phyloP scores from a whole-genome alignment of 257 asterid species.

The Ilex asprella region DNA sequence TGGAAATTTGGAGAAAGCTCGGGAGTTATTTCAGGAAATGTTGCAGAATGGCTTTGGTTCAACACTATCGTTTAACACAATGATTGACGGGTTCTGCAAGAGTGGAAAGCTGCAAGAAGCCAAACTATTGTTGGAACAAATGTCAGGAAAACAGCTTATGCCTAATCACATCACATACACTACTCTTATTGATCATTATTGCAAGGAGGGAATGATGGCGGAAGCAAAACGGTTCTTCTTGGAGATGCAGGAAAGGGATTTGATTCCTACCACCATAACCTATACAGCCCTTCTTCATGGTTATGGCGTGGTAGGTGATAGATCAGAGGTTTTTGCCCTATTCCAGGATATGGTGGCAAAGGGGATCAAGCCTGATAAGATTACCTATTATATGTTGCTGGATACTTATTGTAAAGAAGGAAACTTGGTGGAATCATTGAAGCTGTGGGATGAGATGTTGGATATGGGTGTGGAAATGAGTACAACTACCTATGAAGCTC shows the following conservation, averaged over 20 bases:
- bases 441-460: background rate
- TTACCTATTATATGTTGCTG: conserved; percentile 3
- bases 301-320: conserved; percentile 8
- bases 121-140: conserved; percentile 2
- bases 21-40: conserved; percentile 13
- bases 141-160: background rate
- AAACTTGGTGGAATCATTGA: conserved; percentile 10
- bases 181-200: conserved; percentile 4
- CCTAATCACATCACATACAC: conserved; percentile 10
- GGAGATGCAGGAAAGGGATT: conserved; percentile 6
- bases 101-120: background rate
- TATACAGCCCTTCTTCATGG: conserved; percentile 10
- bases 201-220: conserved; percentile 12
- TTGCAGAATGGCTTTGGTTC: conserved; percentile 5
- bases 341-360: conserved; percentile 6
- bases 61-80: background rate
- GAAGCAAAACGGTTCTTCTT: conserved; percentile 12
- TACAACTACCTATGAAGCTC: background rate
- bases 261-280: background rate
- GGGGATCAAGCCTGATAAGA: conserved; percentile 2
- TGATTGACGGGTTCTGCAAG: conserved; percentile 3
- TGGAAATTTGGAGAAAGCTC: conserved; percentile 15
- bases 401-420: conserved; percentile 14
- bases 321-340: background rate
- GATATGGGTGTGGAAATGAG: background rate